phyloP scores from a whole-genome alignment of 768 basidiomycete species.

The Pleurotus sapidus region DNA sequence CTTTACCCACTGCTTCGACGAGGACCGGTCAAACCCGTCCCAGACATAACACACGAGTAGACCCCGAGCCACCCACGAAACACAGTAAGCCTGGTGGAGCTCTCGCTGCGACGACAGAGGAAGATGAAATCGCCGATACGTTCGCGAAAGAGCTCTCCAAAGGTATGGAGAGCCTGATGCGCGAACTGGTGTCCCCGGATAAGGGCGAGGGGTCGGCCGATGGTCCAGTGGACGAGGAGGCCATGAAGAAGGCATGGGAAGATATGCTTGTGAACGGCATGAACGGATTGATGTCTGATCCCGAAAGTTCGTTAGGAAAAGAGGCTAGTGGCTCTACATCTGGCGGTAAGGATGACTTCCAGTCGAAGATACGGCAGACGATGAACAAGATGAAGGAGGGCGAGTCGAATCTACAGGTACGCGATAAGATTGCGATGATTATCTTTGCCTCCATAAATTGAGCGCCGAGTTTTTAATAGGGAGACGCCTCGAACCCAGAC shows the following conservation, averaged over 20 bases:
- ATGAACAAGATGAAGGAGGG: conserved; percentile 73
- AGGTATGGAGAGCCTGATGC: conserved; percentile 51
- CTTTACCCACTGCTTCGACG: conserved; percentile 26
- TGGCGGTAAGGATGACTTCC: conserved; percentile 45
- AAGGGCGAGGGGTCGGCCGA: conserved; percentile 21
- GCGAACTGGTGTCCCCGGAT: conserved; percentile 34
- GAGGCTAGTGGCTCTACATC: conserved; percentile 11
- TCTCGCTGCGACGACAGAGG: conserved; percentile 16
- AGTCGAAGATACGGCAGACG: conserved; percentile 65
- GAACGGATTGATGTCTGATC: conserved; percentile 14
- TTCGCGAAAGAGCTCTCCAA: conserved; percentile 45
- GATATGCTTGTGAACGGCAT: conserved; percentile 65
- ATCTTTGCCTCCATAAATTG: neutral
- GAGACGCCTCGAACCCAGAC: conserved; percentile 24
- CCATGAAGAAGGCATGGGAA: conserved; percentile 66
- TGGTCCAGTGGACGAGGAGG: conserved; percentile 28
- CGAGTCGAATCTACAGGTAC: conserved; percentile 53
- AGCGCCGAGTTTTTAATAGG: neutral
- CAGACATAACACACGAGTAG: conserved; percentile 48
- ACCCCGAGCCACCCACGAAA: conserved; percentile 26
- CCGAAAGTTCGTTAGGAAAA: conserved; percentile 10
- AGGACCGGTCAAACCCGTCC: conserved; percentile 30
- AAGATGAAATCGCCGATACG: conserved; percentile 37
- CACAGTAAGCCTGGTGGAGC: neutral
- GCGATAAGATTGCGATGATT: conserved; percentile 8